These are phyloP conservation scores for Fusarium newnesense DNA, from an alignment of 2,329 filamentous ascomycete species.

Conservation along the genomic window DNA sequence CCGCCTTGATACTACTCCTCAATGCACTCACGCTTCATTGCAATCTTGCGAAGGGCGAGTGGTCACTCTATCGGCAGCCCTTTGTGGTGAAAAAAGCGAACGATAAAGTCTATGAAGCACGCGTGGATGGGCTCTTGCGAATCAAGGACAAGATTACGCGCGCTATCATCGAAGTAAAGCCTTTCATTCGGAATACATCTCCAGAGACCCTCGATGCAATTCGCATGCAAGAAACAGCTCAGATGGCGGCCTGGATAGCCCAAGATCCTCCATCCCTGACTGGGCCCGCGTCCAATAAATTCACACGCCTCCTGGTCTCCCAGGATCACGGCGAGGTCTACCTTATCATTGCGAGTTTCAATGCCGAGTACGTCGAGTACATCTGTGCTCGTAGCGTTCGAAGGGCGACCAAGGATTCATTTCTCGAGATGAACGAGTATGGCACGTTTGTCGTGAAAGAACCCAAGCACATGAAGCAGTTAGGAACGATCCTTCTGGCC, in stretches of 20 bases:
- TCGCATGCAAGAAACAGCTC: not conserved
- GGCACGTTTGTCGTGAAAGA: not conserved
- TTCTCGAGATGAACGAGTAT: not conserved
- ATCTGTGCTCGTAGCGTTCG: not conserved
- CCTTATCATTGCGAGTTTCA: not conserved
- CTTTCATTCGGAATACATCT: not conserved
- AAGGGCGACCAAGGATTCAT: not conserved
- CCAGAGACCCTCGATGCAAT: not conserved
- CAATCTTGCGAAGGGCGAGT: not conserved
- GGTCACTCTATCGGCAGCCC: not conserved
- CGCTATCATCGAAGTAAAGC: not conserved
- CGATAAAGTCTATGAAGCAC: not conserved
- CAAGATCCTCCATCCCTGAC: not conserved
- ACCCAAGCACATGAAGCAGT: not conserved
- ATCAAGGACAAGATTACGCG: not conserved
- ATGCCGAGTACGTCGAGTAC: not conserved
- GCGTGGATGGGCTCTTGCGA: not conserved
- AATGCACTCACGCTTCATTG: not conserved
- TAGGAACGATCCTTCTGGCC: not conserved
- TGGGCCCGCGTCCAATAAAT: not conserved
- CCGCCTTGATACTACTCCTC: not conserved
- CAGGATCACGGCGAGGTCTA: not conserved
- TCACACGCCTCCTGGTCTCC: not conserved
- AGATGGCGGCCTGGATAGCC: not conserved
- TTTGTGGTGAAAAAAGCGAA: not conserved